Evolutionary conservation across 140 eudicot species (phyloP).

Genomic region (Flaveria floridana): DNA sequence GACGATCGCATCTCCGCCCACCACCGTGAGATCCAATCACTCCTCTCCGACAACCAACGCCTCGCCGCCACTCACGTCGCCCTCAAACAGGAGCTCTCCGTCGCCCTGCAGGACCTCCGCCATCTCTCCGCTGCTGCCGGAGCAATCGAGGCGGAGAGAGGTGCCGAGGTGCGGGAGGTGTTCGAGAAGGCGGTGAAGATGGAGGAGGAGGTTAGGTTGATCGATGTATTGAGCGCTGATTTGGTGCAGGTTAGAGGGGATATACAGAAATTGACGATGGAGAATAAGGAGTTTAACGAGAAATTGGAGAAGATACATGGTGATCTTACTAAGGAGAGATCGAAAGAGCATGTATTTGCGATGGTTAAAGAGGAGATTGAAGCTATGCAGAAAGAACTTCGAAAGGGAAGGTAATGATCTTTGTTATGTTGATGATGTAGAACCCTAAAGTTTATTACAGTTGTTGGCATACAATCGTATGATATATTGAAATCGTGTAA

Average conservation of each 20-base stretch:
- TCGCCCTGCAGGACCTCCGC: conserved; percentile 60
- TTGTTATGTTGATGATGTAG: not conserved
- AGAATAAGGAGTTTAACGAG: conserved; percentile 47
- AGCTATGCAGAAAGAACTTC: conserved; percentile 52
- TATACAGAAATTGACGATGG: conserved; percentile 47
- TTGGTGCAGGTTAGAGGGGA: conserved; percentile 53
- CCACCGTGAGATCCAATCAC: conserved; percentile 60
- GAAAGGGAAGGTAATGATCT: conserved; percentile 60
- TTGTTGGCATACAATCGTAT: not conserved
- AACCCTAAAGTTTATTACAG: not conserved
- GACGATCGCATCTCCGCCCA: conserved; percentile 47
- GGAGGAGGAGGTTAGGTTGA: conserved; percentile 54
- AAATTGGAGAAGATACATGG: conserved; percentile 37
- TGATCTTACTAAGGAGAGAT: conserved; percentile 34
- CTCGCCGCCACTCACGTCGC: conserved; percentile 75
- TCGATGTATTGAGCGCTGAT: conserved; percentile 48
- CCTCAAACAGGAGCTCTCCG: conserved; percentile 67
- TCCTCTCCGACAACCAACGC: conserved; percentile 68
- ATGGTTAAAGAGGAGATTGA: conserved; percentile 51
- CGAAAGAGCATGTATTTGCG: conserved; percentile 33
- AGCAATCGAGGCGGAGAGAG: conserved; percentile 56
- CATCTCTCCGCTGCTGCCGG: conserved; percentile 50
- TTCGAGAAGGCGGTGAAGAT: conserved; percentile 48
- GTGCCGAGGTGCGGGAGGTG: conserved; percentile 54
- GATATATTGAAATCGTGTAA: not conserved